These are phyloP conservation scores for Alternaria conjuncta DNA, from an alignment of 2,329 filamentous ascomycete genomes.

Conservation along the genomic window DNA sequence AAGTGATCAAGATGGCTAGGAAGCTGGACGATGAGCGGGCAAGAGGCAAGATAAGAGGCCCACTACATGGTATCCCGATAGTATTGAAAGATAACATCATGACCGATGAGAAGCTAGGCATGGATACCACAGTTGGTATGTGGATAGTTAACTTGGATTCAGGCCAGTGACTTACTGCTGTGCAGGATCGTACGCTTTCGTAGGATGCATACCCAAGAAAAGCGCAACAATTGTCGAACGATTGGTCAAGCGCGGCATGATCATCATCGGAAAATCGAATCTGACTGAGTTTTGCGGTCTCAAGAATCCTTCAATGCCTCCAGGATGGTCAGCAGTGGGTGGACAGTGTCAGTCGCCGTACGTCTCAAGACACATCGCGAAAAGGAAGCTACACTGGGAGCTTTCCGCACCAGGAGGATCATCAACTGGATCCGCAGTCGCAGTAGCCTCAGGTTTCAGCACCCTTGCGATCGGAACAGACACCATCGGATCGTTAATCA, in stretches of 20 bases:
- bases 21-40: constrained; percentile 51
- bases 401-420: constrained; percentile 48
- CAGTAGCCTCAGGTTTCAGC: constrained; percentile 50
- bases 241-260: constrained; percentile 48
- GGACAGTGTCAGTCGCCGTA: constrained; percentile 50
- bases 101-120: constrained; percentile 46
- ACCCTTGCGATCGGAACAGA: constrained; percentile 51
- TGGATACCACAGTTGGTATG: constrained; percentile 52
- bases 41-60: constrained; percentile 44
- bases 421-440: constrained; percentile 48
- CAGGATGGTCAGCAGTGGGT: constrained; percentile 51
- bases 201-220: constrained; percentile 44
- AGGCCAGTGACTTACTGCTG: background rate
- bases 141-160: background rate
- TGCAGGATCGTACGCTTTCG: constrained; percentile 47
- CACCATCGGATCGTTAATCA: constrained; percentile 49
- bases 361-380: constrained; percentile 47
- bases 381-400: constrained; percentile 45
- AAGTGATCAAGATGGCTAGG: constrained; percentile 45
- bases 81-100: constrained; percentile 53
- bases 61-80: constrained; percentile 53
- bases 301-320: constrained; percentile 46
- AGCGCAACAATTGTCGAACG: constrained; percentile 49
- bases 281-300: constrained; percentile 49
- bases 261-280: constrained; percentile 53